Percentiles rank a stretch among this genome's conserved stretches.
Evolutionary conservation across 306 rosid species (phyloP).

Genomic region (Acacia confusa): DNA sequence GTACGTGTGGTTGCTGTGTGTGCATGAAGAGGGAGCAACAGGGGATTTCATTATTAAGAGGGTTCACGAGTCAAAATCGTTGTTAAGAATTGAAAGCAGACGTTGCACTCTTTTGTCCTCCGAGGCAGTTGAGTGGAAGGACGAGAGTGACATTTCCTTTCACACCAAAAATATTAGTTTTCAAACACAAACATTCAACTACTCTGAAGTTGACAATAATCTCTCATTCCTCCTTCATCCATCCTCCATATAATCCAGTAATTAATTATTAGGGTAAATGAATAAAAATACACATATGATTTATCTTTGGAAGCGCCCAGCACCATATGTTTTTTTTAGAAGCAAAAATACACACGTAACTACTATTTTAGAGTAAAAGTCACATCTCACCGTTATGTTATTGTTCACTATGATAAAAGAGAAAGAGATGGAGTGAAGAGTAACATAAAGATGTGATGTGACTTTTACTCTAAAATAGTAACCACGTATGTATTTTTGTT

Average conservation of each 20-base stretch:
- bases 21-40: background rate
- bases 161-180: background rate
- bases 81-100: background rate
- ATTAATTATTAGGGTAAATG: no score
- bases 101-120: background rate
- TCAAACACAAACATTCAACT: constrained; percentile 7
- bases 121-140: background rate
- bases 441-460: no score
- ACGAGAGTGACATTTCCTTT: background rate
- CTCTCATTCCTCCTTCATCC: background rate
- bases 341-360: no score
- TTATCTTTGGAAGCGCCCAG: no score
- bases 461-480: no score
- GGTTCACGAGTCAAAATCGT: constrained; percentile 9
- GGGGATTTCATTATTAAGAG: background rate
- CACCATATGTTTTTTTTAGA: no score
- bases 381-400: no score
- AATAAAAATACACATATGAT: no score
- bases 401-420: no score
- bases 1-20: background rate
- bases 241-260: background rate
- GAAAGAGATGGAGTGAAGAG: no score
- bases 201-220: background rate
- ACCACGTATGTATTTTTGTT: no score
- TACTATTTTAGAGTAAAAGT: no score